Base-by-base conservation (phyloP, 2,329 filamentous ascomycete species). In the Diaporthe australafricana region DNA sequence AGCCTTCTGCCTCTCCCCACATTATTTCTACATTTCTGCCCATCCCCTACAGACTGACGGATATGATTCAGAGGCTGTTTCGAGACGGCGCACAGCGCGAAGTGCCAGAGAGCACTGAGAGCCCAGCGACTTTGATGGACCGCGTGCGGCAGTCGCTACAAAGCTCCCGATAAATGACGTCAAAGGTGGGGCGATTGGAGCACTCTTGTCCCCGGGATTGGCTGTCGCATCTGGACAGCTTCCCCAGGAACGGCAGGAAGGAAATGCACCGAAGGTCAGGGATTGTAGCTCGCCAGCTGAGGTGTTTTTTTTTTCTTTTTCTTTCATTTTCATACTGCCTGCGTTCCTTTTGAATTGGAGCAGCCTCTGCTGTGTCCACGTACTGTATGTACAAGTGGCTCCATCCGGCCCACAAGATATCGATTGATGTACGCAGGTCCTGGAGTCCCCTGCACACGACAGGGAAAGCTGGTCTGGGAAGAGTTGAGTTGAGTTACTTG, bases 151-250 rank as follows among this genome's bases (percentile, higher is more conserved):
- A 11, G 11, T 40, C 38, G 11, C 14, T 40, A 11, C 32, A 48
- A 3, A 48, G 60, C 42, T 48, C 32, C 60, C 60, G 60, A 63
- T 17, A 48, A 6, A 50, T 65, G 60, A 65, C 60, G 60, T 65
- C 60, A 65, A 65, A 2, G 7, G 60, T 65, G 60, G 60, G 60
- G 45, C 20, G 0, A 4, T 14, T 25, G 42, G 30, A 25, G 14
- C 60, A 12, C 12, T 17, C 47, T 20, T 27, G 60, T 17, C 20
- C 30, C 7, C 22, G 14, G 47, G 60, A 65, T 65, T 65, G 60
- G 60, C 8, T 38, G 30, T 50, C 2, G 17, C 30, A 50, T 42
- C 60, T 50, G 45, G n/a, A 38, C 25, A 65, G 60, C 60, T 65
- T 65, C 45, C 60, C 60, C 45, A 65, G 60, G 48, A 35, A 65